Conservation (phyloP, 768 basidiomycete genomes). For the Naganishia kalamii region DNA sequence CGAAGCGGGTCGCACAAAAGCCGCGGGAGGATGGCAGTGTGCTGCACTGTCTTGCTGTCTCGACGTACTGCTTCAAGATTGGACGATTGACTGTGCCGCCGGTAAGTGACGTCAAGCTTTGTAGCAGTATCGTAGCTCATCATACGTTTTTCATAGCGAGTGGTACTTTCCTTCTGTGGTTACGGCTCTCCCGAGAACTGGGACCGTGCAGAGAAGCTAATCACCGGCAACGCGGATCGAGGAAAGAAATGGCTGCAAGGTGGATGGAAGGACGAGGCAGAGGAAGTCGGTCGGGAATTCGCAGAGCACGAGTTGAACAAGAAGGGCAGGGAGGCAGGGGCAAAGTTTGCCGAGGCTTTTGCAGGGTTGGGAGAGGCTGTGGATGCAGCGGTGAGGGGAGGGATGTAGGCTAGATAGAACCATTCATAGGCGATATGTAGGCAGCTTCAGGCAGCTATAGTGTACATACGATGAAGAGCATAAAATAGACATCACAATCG, state of each 20-base stretch:
- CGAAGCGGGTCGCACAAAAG: slow-evolving; percentile 3
- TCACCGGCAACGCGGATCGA: neutral
- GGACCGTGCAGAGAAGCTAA: slow-evolving; percentile 13
- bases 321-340: slow-evolving; percentile 2
- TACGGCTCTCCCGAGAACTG: slow-evolving; percentile 22
- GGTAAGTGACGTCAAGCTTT: neutral
- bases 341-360: slow-evolving; percentile 13
- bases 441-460: no score
- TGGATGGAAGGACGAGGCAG: slow-evolving; percentile 23
- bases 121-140: neutral
- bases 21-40: slow-evolving; percentile 19
- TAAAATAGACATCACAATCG: neutral
- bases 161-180: slow-evolving; percentile 23
- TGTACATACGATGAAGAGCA: neutral
- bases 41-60: slow-evolving; percentile 25
- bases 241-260: slow-evolving; percentile 19
- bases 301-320: slow-evolving; percentile 8
- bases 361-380: slow-evolving; percentile 13
- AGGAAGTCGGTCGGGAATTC: slow-evolving; percentile 12
- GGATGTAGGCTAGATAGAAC: neutral
- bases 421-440: neutral
- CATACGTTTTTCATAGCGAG: slow-evolving; percentile 8
- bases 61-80: slow-evolving; percentile 25
- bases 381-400: neutral
- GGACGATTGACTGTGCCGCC: slow-evolving; percentile 25